Base-by-base conservation (phyloP, 345 rosid species). In the Raphanus sativus region DNA sequence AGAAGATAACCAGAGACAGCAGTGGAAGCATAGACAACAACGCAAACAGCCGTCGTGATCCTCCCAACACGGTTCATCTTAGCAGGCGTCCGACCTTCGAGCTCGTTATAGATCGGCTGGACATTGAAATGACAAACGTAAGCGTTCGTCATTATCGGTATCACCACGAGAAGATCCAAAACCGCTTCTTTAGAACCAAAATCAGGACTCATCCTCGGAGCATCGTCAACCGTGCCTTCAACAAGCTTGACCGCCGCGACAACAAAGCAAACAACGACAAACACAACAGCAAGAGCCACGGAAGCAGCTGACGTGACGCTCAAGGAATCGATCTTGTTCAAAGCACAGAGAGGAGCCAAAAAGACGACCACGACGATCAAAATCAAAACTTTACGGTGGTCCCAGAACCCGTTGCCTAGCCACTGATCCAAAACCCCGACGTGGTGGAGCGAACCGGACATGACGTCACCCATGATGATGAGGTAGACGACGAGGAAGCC, bases 31-130 rank as follows among this genome's bases (percentile, higher is more conserved):
- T 95, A 95, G 12, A 95, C 92, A 26, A 78, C 68, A 21, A 91
- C 67, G 33, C 99, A 95, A 45, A 95, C 80, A 13, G 74, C 80
- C 15, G 93, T 89, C 0, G 98, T 91, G 77, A 92, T 85, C 81
- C 99, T 91, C 26, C 97, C 96, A 59, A 95, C 93, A 2, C 32
- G 78, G 71, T 89, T 88, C 99, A 95, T 95, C 85, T 89, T 95
- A 38, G 84, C 86, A 0, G 96, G 89, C 1, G 99, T 86, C 15
- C 87, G 82, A 8, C 86, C 91, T 81, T 89, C 85, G 0, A 92
- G 97, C 77, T 95, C 99, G 16, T 95, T 95, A 33, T 95, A 92
- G 36, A 95, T 95, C 0, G 99, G 99, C 71, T 91, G 99, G 15
- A 95, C 83, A 76, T 95, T 95, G 74, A 95, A 95, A 76, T 95